phyloP scores from a whole-genome alignment of 2,329 filamentous ascomycete species.

The Colletotrichum shisoi region DNA sequence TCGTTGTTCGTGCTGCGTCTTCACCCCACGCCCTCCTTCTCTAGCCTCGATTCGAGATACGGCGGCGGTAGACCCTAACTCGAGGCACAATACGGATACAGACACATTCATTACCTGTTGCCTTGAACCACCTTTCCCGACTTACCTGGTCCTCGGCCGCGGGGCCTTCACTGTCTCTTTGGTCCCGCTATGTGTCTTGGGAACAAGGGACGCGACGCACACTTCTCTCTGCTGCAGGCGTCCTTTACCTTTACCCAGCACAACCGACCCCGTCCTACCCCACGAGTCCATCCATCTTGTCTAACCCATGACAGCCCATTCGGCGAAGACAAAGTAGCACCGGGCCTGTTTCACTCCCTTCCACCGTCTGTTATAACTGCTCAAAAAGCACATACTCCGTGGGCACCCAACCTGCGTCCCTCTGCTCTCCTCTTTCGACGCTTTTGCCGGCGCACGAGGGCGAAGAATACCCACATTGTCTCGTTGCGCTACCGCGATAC shows the following conservation, averaged over 20 bases:
- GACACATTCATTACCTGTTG: background rate
- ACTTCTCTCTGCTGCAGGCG: constrained; percentile 34
- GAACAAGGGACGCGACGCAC: constrained; percentile 2
- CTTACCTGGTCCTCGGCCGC: background rate
- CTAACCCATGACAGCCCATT: constrained; percentile 39
- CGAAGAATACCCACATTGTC: constrained; percentile 24
- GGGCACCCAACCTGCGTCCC: constrained; percentile 11
- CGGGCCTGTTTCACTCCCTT: constrained; percentile 49
- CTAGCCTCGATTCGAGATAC: constrained; percentile 1
- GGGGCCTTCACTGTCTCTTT: constrained; percentile 12
- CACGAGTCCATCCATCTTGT: constrained; percentile 39
- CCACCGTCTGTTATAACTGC: constrained; percentile 31
- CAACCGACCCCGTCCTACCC: constrained; percentile 32
- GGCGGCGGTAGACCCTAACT: constrained; percentile 9
- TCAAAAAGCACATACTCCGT: constrained; percentile 35
- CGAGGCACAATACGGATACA: constrained; percentile 5
- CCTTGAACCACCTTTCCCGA: constrained; percentile 5
- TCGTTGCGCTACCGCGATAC: constrained; percentile 28
- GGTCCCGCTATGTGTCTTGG: constrained; percentile 13
- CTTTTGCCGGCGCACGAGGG: constrained; percentile 28
- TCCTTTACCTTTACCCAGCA: constrained; percentile 20
- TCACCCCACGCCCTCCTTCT: constrained; percentile 19
- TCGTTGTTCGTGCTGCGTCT: constrained; percentile 22
- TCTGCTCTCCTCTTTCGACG: constrained; percentile 22
- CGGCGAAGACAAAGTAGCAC: constrained; percentile 46